Evolutionary conservation across 495 filamentous ascomycete species (phyloP), one percentile per base, ranked within the genome.

Genomic region (Daldinia decipiens): DNA sequence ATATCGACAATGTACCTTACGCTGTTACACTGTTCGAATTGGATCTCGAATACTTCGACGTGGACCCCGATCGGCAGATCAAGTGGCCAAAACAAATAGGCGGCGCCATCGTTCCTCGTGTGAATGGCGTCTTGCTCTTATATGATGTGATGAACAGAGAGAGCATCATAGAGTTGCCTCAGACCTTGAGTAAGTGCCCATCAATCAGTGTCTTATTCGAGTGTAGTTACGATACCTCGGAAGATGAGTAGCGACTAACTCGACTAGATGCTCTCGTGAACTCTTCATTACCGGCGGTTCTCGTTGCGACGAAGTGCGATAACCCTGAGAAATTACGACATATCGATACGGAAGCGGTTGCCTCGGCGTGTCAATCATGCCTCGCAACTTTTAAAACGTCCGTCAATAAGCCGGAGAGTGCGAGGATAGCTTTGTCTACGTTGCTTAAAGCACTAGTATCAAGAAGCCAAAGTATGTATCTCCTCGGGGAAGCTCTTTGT

Each of bases 221-320:
- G 57, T 60, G 17, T 31, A 15, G 31, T 36, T 34, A 29, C 29
- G 60, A 21, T 13, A 76, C 55, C 66, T 74, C 57, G 76, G 32
- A 17, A 38, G 31, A 43, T n/a, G 27, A 59, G 38, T 31, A 15
- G 26, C 73, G 19, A 57, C 64, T 67, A 61, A 68, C 29, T 51
- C 7, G 51, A 68, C 73, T 75, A 97, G 93, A 90, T 79, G 88
- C 86, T 9, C 83, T 95, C 66, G 82, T 84, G 58, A 88, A 88
- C 65, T 86, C 88, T 15, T 81, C 84, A 21, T 79, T 95, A 24
- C 93, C 93, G 7, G 89, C 88, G 63, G 80, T 93, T 47, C 85
- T 96, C 52, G 93, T 95, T 36, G 90, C 92, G 57, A 93, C 89
- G 70, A 97, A 96, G 83, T 95, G 91, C 81, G 93, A 96, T 74